Conservation (phyloP, 129 eudicot genomes). For the Flaveria brownii region DNA sequence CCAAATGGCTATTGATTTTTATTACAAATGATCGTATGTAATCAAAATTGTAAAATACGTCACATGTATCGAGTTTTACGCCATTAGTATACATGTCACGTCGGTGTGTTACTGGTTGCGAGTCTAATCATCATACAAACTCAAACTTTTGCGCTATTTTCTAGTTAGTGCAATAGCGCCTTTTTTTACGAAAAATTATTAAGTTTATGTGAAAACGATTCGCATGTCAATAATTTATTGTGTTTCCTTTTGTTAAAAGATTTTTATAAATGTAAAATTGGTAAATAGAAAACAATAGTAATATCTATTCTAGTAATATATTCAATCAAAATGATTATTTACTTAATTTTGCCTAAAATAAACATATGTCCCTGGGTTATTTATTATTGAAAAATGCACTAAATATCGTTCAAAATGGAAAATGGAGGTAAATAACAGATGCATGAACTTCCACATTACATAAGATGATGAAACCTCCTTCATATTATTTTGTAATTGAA, state of each 20-base stretch:
- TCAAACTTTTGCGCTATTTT: too few relatives aligned
- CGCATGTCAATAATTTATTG: neutral
- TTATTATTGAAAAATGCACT: neutral
- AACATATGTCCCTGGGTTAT: neutral
- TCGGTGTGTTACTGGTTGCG: neutral
- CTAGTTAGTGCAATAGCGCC: too few relatives aligned
- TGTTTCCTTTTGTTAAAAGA: neutral
- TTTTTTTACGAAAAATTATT: too few relatives aligned
- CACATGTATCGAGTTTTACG: neutral
- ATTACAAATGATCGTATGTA: neutral
- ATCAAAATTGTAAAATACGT: neutral
- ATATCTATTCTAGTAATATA: neutral
- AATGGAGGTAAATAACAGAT: slow-evolving; percentile 9
- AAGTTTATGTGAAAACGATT: too few relatives aligned
- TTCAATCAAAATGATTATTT: neutral
- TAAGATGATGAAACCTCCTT: neutral
- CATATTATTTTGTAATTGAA: neutral
- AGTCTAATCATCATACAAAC: neutral
- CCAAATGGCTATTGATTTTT: neutral
- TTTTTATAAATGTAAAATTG: neutral
- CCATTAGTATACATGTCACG: neutral
- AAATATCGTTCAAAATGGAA: neutral
- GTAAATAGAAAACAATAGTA: neutral
- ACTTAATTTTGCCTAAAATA: neutral
- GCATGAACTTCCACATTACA: slow-evolving; percentile 16